A percentile compares a stretch with the other conserved stretches of the same genome.
Evolutionary conservation across 176 grass and related monocot species (phyloP).

Genomic region (Phoenix roebelenii): DNA sequence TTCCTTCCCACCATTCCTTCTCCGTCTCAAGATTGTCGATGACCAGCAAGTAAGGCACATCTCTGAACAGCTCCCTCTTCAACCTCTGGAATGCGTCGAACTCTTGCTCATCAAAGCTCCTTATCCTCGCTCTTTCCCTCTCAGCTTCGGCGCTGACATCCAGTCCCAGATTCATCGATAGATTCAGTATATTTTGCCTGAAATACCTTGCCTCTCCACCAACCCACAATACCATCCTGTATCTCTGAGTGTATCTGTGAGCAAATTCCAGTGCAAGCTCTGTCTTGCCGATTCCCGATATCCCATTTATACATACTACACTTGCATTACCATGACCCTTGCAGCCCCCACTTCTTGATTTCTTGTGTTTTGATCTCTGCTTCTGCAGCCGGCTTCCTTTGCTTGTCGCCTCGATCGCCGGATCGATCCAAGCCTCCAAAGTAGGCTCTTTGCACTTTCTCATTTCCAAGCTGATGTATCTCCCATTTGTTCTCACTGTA

Average conservation of each 20-base stretch:
- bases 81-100: slow-evolving; percentile 83
- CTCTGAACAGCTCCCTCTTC: slow-evolving; percentile 84
- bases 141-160: slow-evolving; percentile 89
- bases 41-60: slow-evolving; percentile 87
- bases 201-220: slow-evolving; percentile 82
- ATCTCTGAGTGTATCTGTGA: slow-evolving; percentile 77
- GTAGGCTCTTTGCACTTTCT: slow-evolving; percentile 93
- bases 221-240: slow-evolving; percentile 94
- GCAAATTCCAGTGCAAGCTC: slow-evolving; percentile 89
- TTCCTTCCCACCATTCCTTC: slow-evolving; percentile 98
- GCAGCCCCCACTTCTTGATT: slow-evolving; percentile 49
- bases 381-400: slow-evolving; percentile 74
- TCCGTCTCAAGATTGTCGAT: slow-evolving; percentile 97
- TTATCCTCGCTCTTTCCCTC: slow-evolving; percentile 82
- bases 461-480: slow-evolving; percentile 82
- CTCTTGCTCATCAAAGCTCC: slow-evolving; percentile 95
- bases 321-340: slow-evolving; percentile 42
- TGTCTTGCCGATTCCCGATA: slow-evolving; percentile 82
- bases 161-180: slow-evolving; percentile 59
- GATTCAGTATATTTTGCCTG: slow-evolving; percentile 85
- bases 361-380: slow-evolving; percentile 70
- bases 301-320: slow-evolving; percentile 64
- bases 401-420: slow-evolving; percentile 57
- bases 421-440: slow-evolving; percentile 92
- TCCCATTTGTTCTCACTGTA: slow-evolving; percentile 47